Evolutionary conservation across 345 rosid genomes (phyloP).

Genomic region (Salix exigua): DNA sequence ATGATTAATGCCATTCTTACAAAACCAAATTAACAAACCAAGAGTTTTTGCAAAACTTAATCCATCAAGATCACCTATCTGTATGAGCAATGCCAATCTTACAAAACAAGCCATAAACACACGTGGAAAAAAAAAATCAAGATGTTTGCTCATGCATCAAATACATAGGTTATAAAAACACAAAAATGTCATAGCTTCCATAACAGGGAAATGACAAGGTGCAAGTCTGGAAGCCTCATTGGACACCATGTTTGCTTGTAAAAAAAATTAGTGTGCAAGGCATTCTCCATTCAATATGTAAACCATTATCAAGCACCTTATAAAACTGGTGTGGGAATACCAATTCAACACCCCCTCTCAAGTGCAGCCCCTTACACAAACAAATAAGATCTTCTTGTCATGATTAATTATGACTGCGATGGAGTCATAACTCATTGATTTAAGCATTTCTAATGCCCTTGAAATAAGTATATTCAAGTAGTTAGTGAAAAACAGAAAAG

Average conservation of each 20-base stretch:
- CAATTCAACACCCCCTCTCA: not conserved
- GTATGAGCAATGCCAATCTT: not conserved
- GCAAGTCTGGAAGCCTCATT: not conserved
- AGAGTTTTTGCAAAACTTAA: not conserved
- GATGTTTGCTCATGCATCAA: not conserved
- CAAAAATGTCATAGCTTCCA: not conserved
- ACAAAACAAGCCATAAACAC: not conserved
- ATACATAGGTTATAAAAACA: not conserved
- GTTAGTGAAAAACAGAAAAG: not conserved
- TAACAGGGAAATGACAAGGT: not conserved
- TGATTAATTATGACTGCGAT: not conserved
- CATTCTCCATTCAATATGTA: not conserved
- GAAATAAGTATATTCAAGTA: not conserved
- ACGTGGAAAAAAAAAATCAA: not conserved
- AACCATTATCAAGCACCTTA: not conserved
- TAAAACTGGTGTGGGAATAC: not conserved
- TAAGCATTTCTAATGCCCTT: not conserved
- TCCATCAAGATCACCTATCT: not conserved
- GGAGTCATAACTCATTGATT: not conserved
- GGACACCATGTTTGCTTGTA: not conserved
- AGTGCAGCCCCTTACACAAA: not conserved
- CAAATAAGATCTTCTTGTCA: not conserved
- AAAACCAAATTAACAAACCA: not conserved
- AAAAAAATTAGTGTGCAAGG: not conserved
- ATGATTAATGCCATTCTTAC: too few relatives aligned